Base-by-base conservation (phyloP, 352 stramenopile species). In the Globisporangium viniferum region DNA sequence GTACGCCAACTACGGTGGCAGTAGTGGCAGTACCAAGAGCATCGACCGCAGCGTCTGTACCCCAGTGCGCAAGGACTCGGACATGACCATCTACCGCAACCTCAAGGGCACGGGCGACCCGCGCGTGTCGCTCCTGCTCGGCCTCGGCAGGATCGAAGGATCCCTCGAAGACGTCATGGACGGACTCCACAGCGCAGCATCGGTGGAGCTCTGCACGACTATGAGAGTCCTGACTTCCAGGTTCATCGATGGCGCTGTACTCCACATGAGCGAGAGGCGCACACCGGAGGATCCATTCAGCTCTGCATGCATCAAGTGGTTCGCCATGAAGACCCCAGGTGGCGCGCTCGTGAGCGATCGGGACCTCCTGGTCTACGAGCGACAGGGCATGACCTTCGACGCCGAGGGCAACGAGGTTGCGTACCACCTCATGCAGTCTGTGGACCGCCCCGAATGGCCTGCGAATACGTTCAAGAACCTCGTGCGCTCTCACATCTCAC, bases 321-420 rank as follows among this genome's bases (percentile, higher is more conserved):
- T 70, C 27, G 78, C 73, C 5, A 59, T 79, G 29, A 78, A 77
- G 15, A 31, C 73, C 24, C 67, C 67, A 8, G 64, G 77, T 18
- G 70, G 73, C 0, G 41, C 69, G 12, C 67, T 86, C 1, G 59
- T 66, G 5, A 69, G 59, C 64, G 76, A 86, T 58, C 76, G 77
- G 14, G 79, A 84, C 31, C 64, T 82, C n/a, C 78, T 78, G 58
- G 78, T 76, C 66, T 84, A 81, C 44, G 79, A 86, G 68, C 81
- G 81, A 35, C 74, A 77, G 68, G 76, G 76, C 9, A 60, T 78
- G 12, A 71, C 82, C 0, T 59, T 69, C 0, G 74, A 82, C 10
- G 70, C 72, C 1, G 60, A 71, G 0, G 74, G 76, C 4, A 75
- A 75, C 12, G 68, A 76, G 1, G 75, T 83, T 62, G 79, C 67